Percentiles rank a stretch among this genome's conserved stretches.
Conservation (phyloP, 2,329 filamentous ascomycete species). For the Colletotrichum higginsianum region DNA sequence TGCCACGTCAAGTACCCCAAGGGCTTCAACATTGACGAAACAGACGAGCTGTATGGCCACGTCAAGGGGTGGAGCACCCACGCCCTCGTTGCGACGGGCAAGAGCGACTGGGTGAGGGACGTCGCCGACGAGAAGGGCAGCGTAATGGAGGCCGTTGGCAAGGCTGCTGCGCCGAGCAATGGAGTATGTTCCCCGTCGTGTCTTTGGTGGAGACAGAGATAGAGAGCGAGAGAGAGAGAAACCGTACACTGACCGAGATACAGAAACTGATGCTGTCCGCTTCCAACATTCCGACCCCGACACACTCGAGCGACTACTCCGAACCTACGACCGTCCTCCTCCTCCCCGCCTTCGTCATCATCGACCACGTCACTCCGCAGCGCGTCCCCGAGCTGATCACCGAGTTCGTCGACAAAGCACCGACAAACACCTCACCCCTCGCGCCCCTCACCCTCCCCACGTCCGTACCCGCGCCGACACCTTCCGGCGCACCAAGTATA, state of each 20-base stretch:
- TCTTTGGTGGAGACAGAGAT: not conserved
- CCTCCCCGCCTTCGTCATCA: slow-evolving; percentile 85
- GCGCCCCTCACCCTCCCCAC: slow-evolving; percentile 55
- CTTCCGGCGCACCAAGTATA: slow-evolving; percentile 49
- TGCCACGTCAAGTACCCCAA: slow-evolving; percentile 85
- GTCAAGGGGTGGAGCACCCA: slow-evolving; percentile 93
- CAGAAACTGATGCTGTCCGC: slow-evolving; percentile 92
- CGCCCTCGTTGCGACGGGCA: slow-evolving; percentile 92
- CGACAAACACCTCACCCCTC: slow-evolving; percentile 81
- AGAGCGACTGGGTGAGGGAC: slow-evolving; percentile 93
- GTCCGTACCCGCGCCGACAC: slow-evolving; percentile 46
- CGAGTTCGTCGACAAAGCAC: slow-evolving; percentile 77
- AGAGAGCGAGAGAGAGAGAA: no score
- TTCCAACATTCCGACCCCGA: slow-evolving; percentile 88
- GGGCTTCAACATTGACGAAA: slow-evolving; percentile 80
- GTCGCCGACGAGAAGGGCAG: slow-evolving; percentile 90
- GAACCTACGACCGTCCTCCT: slow-evolving; percentile 85
- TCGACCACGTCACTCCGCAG: slow-evolving; percentile 86
- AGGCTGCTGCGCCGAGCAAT: slow-evolving; percentile 72
- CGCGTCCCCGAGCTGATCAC: slow-evolving; percentile 80
- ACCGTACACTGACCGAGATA: slow-evolving; percentile 28
- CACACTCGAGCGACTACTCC: slow-evolving; percentile 73
- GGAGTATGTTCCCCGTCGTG: slow-evolving; percentile 67
- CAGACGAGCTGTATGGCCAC: slow-evolving; percentile 85
- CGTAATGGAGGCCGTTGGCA: slow-evolving; percentile 82